Base-by-base conservation (phyloP, 257 asterid genomes). In the Salvia miltiorrhiza region DNA sequence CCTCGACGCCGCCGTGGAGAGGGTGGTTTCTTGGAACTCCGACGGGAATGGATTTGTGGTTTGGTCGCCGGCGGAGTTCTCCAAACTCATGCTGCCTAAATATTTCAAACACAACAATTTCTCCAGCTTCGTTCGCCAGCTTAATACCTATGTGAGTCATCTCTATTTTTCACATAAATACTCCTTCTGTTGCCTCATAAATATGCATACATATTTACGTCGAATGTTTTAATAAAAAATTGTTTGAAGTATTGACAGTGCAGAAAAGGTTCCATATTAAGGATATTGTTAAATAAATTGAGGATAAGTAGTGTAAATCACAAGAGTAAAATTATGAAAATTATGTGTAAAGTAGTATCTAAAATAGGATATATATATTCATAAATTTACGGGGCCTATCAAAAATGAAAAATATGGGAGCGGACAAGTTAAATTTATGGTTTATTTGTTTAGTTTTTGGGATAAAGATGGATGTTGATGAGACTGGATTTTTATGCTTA, bases 31-130 rank as follows among this genome's bases (percentile, higher is more conserved):
- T 7, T 79, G 87, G 87, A 82, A 82, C 52, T 44, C 61, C n/a
- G 79, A 79, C 28, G 87, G 87, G 19, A 63, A 26, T 59, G 87
- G 87, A 4, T 79, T 82, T 21, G 77, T 82, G 12, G 87, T 79
- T 17, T 79, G 87, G 87, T 77, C 72, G 44, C 84, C 82, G 59
- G 74, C 75, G 0, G 84, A 82, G 24, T 82, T 82, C 37, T 82
- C 87, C 0, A 74, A 77, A 39, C 40, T 66, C 4, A 61, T 74
- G 82, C 59, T 82, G 73, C 84, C 87, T 13, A 78, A 39, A 14
- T 82, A 82, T 9, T 82, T 82, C 80, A 82, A 82, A 69, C 58
- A 52, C 58, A 52, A 52, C 33, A 52, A 52, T 21, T 52, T 52
- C 58, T 52, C 58, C 32, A 52, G 81, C 71, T 81, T 78, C 67